Evolutionary conservation across 176 grass and related monocot species (phyloP), one percentile per base, ranked within the genome.

Genomic region (Tuctoria greenei): DNA sequence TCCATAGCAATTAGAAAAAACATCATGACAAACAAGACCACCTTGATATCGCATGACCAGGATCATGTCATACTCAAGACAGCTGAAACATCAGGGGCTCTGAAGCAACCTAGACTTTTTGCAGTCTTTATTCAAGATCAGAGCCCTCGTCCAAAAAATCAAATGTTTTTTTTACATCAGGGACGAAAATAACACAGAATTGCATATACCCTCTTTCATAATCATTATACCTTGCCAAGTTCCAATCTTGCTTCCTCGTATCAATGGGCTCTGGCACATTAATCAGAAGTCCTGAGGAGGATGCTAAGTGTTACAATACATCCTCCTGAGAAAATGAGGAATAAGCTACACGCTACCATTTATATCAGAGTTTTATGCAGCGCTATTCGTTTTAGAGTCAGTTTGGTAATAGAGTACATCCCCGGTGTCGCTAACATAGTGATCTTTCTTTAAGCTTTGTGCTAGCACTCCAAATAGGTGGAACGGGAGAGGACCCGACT

Each of bases 351-450:
- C 11, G 20, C 74, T 77, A 88, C 75, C 37, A 45, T 66, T 47
- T 10, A 27, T 25, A 38, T 93, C 76, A 87, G 74, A 74, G 20
- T 69, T 84, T 50, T 78, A 41, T 63, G 71, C 77, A 75, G 77
- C 62, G 64, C 21, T 51, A 44, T 27, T 86, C 8, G 71, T 68
- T 73, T 93, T 74, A 6, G 80, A 40, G 60, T 93, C 93, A 80
- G 80, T 75, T 90, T 97, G 88, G 73, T 97, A 97, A 66, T 91
- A 97, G 24, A 97, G 64, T 40, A 97, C 58, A 24, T 93, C 88
- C 60, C 93, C 93, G 0, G 83, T 84, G 54, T 97, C 88, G 16
- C 88, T 87, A 75, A 97, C 93, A 72, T 93, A 97, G 61, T 78
- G 88, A 60, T 97, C 88, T 11, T 57, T 55, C 79, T 93, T 89